phyloP scores from a whole-genome alignment of 2,329 filamentous ascomycete genomes.

The Massarina eburnea region DNA sequence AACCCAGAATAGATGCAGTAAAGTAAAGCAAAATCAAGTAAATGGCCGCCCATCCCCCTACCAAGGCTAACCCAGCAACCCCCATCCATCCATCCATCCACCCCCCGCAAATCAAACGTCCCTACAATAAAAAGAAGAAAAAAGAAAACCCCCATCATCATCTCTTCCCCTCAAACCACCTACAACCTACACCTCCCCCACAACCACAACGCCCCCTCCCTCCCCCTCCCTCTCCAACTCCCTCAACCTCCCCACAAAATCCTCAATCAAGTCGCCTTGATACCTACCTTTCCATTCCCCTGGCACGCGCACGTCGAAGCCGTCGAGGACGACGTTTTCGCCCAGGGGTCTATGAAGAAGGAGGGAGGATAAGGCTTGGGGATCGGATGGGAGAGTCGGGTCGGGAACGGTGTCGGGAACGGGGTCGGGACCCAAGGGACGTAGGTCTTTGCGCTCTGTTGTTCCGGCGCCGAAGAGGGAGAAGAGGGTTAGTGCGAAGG shows the following conservation, averaged over 20 bases:
- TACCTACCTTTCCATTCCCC: slow-evolving; percentile 26
- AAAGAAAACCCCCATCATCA: neutral
- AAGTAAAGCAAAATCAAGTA: too few species aligned
- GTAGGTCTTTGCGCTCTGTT: slow-evolving; percentile 27
- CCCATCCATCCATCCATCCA: too few species aligned
- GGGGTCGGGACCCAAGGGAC: slow-evolving; percentile 29
- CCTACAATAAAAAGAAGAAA: too few species aligned
- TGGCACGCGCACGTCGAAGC: slow-evolving; percentile 30
- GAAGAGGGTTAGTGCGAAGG: slow-evolving; percentile 27
- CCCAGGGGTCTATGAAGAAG: slow-evolving; percentile 31
- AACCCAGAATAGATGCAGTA: too few species aligned
- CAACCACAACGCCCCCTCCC: slow-evolving; percentile 22
- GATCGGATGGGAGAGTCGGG: slow-evolving; percentile 14
- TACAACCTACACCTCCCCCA: slow-evolving; percentile 14
- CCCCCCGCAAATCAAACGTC: too few species aligned
- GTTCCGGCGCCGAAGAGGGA: slow-evolving; percentile 27
- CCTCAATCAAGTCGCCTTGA: slow-evolving; percentile 20
- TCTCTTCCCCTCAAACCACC: neutral
- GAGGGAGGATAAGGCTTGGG: too few species aligned
- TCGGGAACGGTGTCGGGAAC: slow-evolving; percentile 31
- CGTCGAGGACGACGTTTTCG: slow-evolving; percentile 31
- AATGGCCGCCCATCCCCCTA: too few species aligned
- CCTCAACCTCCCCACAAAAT: slow-evolving; percentile 18
- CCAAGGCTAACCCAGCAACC: too few species aligned
- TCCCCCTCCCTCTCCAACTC: slow-evolving; percentile 19